These are phyloP conservation scores for Thelephora aurantiotincta DNA, from an alignment of 768 basidiomycete genomes.

Conservation along the genomic window DNA sequence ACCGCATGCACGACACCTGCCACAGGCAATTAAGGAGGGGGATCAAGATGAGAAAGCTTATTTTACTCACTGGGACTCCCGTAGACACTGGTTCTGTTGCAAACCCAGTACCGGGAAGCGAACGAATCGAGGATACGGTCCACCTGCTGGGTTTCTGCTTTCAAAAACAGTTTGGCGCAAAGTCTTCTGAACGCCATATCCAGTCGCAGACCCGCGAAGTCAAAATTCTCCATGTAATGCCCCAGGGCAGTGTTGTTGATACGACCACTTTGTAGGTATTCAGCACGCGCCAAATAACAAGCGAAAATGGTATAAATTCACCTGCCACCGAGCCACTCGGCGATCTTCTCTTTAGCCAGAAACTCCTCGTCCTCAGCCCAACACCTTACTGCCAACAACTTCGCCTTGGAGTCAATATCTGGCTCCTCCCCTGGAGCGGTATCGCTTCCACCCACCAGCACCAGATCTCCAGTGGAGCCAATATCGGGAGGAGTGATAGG, in stretches of 20 bases:
- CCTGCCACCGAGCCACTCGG: conserved; percentile 91
- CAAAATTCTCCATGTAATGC: conserved; percentile 80
- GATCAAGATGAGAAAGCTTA: conserved; percentile 3
- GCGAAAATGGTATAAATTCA: conserved; percentile 30
- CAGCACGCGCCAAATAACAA: background rate
- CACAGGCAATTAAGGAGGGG: conserved; percentile 3
- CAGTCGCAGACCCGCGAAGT: conserved; percentile 69
- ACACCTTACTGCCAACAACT: conserved; percentile 62
- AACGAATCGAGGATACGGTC: conserved; percentile 93
- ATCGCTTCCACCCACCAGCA: conserved; percentile 33
- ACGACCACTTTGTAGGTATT: conserved; percentile 34
- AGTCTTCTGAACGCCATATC: conserved; percentile 85
- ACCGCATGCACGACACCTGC: conserved; percentile 90
- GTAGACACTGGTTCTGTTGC: conserved; percentile 71
- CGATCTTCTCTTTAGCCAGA: conserved; percentile 80
- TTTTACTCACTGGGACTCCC: conserved; percentile 64
- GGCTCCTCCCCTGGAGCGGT: conserved; percentile 33
- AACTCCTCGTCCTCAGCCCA: conserved; percentile 82
- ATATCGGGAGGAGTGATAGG: conserved; percentile 12
- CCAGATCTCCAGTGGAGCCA: conserved; percentile 25
- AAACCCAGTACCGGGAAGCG: conserved; percentile 81
- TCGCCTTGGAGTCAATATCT: conserved; percentile 50
- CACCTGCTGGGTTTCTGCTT: conserved; percentile 95
- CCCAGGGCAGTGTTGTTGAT: conserved; percentile 65
- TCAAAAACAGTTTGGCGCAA: conserved; percentile 85